These are phyloP conservation scores for Flaveria bidentis DNA, from an alignment of 129 eudicot genomes.

Conservation along the genomic window DNA sequence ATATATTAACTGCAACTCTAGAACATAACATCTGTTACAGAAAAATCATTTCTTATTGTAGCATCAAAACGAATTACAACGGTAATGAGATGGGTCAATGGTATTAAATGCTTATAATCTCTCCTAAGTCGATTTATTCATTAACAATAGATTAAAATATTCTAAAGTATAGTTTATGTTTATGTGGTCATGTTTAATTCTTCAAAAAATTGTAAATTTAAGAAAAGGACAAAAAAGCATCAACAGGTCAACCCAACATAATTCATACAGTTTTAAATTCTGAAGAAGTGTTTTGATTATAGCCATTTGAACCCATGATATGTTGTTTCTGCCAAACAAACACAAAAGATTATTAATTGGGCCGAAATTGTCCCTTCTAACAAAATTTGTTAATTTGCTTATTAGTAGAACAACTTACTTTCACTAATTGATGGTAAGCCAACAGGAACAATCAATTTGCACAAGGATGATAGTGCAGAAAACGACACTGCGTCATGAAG, in stretches of 20 bases:
- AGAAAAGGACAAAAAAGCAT: neutral
- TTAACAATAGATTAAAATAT: neutral
- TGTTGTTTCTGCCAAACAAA: neutral
- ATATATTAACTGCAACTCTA: neutral
- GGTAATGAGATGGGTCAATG: neutral
- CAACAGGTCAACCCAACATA: neutral
- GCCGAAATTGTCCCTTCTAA: neutral
- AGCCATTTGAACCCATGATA: neutral
- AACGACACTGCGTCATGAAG: conserved; percentile 89
- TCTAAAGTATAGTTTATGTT: neutral
- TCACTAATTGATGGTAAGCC: conserved; percentile 66
- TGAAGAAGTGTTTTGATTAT: neutral
- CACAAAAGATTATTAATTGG: neutral
- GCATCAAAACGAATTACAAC: conserved; percentile 1
- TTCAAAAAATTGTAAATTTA: neutral
- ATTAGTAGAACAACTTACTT: conserved; percentile 49
- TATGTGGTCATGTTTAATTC: neutral
- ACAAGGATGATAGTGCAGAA: conserved; percentile 62
- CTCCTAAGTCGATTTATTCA: neutral
- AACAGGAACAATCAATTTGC: conserved; percentile 78
- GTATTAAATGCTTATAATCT: neutral
- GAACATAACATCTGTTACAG: neutral
- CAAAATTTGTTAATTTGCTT: neutral
- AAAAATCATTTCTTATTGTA: neutral
- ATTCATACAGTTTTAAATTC: neutral